Evolutionary conservation across 208 protist species (phyloP).

Genomic region (Zelonia costaricensis): DNA sequence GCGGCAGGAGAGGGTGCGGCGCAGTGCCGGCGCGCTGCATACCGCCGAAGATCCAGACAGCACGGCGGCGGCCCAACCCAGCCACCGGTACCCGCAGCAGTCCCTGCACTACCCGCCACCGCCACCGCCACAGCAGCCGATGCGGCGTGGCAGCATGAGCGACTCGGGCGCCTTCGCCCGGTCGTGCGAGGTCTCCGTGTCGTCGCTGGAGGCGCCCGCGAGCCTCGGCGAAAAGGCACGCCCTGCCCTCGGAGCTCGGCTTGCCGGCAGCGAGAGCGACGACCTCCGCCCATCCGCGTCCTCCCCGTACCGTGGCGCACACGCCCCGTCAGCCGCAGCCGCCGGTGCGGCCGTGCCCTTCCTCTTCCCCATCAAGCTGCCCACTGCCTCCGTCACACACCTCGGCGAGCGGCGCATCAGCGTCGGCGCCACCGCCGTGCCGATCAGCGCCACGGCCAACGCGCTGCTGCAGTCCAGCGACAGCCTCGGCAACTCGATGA

Average conservation of each 20-base stretch:
- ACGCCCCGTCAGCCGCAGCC: too few species aligned
- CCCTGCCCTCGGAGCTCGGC: too few species aligned
- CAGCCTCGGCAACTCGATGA: slow-evolving; percentile 3
- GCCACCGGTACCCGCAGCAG: neutral
- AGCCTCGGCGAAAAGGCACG: neutral
- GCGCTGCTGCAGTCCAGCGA: neutral
- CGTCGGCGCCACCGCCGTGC: neutral
- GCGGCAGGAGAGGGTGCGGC: too few species aligned
- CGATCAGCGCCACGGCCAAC: slow-evolving; percentile 1
- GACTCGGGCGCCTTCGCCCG: neutral
- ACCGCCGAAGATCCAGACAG: too few species aligned
- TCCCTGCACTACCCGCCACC: too few species aligned
- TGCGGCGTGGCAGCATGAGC: neutral
- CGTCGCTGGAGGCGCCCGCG: neutral
- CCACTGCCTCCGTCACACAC: slow-evolving; percentile 8
- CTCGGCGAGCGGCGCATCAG: neutral
- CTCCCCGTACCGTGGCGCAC: too few species aligned
- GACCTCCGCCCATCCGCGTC: too few species aligned
- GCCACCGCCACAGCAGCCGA: neutral
- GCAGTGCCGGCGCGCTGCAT: too few species aligned
- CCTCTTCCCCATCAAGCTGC: slow-evolving; percentile 24
- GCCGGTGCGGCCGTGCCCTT: slow-evolving; percentile 2
- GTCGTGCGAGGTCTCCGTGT: neutral
- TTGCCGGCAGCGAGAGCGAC: neutral
- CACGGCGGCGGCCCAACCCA: neutral